Conservation (phyloP, 257 asterid genomes). For the Echites panduratus region DNA sequence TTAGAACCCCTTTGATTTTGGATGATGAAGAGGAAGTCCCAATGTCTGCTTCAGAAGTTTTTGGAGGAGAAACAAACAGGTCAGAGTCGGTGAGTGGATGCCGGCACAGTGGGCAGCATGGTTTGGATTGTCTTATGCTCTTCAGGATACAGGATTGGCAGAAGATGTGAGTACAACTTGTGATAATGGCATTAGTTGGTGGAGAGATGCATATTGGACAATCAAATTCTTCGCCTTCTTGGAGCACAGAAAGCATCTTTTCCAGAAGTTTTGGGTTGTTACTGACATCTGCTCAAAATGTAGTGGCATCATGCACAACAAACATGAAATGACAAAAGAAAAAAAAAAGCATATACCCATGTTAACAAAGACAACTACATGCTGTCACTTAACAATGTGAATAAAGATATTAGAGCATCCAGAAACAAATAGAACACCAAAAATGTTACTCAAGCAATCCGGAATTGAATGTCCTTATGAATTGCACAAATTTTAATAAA, state of each 20-base stretch:
- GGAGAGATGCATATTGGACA: constrained; percentile 71
- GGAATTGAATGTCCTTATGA: too few species aligned
- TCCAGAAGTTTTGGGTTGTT: constrained; percentile 54
- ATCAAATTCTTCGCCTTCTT: constrained; percentile 75
- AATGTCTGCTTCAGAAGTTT: constrained; percentile 26
- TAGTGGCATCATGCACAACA: not conserved
- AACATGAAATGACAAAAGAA: not conserved
- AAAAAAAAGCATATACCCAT: not conserved
- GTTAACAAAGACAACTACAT: not conserved
- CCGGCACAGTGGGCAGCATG: constrained; percentile 83
- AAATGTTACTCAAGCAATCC: not conserved
- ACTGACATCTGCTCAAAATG: constrained; percentile 26
- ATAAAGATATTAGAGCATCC: not conserved
- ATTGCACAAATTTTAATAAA: too few species aligned
- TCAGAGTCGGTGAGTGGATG: constrained; percentile 58
- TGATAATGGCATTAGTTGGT: constrained; percentile 50
- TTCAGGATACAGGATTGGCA: constrained; percentile 66
- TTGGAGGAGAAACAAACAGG: constrained; percentile 53
- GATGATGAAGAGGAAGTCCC: constrained; percentile 37
- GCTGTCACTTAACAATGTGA: not conserved
- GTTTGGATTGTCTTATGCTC: constrained; percentile 50
- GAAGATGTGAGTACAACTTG: constrained; percentile 67
- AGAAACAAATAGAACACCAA: not conserved
- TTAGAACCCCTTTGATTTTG: constrained; percentile 59
- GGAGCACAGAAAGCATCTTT: constrained; percentile 52